phyloP scores from a whole-genome alignment of 768 basidiomycete species.

The Phlegmacium glaucopus region DNA sequence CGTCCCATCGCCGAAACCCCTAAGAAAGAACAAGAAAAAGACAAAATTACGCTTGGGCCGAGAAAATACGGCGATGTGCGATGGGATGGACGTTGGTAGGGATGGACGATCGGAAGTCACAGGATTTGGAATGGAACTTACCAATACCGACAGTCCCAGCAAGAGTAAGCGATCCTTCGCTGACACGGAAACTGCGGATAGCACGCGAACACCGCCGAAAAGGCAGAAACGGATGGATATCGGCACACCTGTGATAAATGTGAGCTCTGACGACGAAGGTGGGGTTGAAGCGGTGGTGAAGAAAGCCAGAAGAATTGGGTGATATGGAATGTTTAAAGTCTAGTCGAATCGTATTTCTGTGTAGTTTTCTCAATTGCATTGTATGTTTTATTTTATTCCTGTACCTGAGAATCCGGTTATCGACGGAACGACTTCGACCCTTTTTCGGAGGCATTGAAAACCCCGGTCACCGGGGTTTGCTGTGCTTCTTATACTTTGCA shows the following conservation, averaged over 20 bases:
- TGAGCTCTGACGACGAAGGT: conserved; percentile 29
- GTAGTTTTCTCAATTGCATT: no score
- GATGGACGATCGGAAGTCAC: conserved; percentile 17
- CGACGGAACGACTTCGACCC: no score
- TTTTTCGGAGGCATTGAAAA: no score
- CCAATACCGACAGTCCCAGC: conserved; percentile 37
- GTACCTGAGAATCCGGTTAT: no score
- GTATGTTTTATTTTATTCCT: no score
- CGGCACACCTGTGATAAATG: conserved; percentile 18
- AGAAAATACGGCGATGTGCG: conserved; percentile 24
- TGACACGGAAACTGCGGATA: conserved; percentile 22
- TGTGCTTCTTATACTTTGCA: no score
- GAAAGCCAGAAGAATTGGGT: conserved; percentile 11
- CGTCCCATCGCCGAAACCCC: conserved; percentile 53
- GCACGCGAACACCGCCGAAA: conserved; percentile 29
- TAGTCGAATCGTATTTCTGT: no score
- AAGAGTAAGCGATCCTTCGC: conserved; percentile 36
- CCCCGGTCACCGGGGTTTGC: no score
- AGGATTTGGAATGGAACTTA: conserved; percentile 43
- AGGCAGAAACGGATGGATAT: conserved; percentile 23
- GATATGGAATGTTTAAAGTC: no score
- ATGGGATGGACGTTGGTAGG: conserved; percentile 27
- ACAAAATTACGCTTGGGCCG: conserved; percentile 19
- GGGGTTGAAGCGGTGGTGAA: conserved; percentile 23
- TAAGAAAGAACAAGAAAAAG: conserved; percentile 34